A percentile compares a stretch with the other conserved stretches of the same genome.
These are phyloP conservation scores for Hymenoscyphus occultus DNA, from an alignment of 2,329 filamentous ascomycete genomes.

Conservation along the genomic window DNA sequence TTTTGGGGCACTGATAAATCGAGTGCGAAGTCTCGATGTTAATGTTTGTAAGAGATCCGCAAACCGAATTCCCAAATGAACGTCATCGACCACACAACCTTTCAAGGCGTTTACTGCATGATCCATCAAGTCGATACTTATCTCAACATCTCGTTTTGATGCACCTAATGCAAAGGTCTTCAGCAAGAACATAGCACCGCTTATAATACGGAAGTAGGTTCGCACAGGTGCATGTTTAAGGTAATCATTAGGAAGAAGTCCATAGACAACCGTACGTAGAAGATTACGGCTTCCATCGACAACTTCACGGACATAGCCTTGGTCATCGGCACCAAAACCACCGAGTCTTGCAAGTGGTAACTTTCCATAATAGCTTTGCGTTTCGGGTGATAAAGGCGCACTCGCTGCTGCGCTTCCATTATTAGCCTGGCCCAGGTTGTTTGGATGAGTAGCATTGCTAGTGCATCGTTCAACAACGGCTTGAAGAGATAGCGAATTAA, in stretches of 20 bases:
- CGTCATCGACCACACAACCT: slow-evolving; percentile 78
- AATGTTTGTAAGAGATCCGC: slow-evolving; percentile 78
- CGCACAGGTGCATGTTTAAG: slow-evolving; percentile 80
- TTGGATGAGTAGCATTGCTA: slow-evolving; percentile 54
- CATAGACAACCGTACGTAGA: slow-evolving; percentile 73
- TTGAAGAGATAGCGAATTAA: slow-evolving; percentile 91
- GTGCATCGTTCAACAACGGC: slow-evolving; percentile 93
- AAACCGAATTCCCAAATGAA: slow-evolving; percentile 80
- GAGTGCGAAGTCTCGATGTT: slow-evolving; percentile 68
- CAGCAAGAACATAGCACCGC: slow-evolving; percentile 78
- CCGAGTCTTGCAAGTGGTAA: slow-evolving; percentile 62
- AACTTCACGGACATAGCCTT: slow-evolving; percentile 72
- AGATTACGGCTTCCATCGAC: slow-evolving; percentile 75
- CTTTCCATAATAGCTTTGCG: slow-evolving; percentile 62
- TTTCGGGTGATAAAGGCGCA: slow-evolving; percentile 55
- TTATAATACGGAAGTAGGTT: slow-evolving; percentile 84
- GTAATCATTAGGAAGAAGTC: slow-evolving; percentile 69
- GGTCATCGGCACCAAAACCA: slow-evolving; percentile 62
- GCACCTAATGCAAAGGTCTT: slow-evolving; percentile 83
- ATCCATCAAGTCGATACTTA: slow-evolving; percentile 73
- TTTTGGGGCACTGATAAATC: slow-evolving; percentile 65
- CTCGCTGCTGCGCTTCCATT: slow-evolving; percentile 39
- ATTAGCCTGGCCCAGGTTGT: slow-evolving; percentile 36
- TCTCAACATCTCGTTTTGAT: slow-evolving; percentile 72
- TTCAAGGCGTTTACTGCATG: slow-evolving; percentile 70